These are phyloP conservation scores for Mucor irregularis DNA, from an alignment of 371 early-diverging fungal species.

Conservation along the genomic window DNA sequence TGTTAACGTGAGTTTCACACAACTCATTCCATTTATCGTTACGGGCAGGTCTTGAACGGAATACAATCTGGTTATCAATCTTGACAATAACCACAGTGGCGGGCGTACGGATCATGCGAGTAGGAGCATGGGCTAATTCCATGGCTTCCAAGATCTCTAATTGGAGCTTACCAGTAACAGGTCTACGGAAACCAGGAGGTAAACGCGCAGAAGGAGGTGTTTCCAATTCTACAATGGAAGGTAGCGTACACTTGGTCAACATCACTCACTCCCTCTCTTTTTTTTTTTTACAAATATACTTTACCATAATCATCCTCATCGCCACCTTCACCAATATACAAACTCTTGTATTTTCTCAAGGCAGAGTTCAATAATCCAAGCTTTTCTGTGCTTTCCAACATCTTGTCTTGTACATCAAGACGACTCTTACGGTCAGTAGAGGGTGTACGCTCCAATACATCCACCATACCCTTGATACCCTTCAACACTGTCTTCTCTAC, in stretches of 20 bases:
- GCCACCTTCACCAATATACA: conserved; percentile 76
- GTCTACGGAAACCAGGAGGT: conserved; percentile 70
- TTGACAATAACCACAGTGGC: conserved; percentile 78
- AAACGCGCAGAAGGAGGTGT: conserved; percentile 42
- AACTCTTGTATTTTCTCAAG: conserved; percentile 79
- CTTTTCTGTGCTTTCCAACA: conserved; percentile 78
- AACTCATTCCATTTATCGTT: conserved; percentile 76
- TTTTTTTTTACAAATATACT: neutral
- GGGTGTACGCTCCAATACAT: conserved; percentile 44
- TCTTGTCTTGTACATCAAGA: conserved; percentile 65
- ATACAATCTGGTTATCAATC: conserved; percentile 79
- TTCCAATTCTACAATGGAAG: neutral
- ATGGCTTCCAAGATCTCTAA: conserved; percentile 66
- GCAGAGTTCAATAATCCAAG: conserved; percentile 78
- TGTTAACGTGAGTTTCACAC: conserved; percentile 81
- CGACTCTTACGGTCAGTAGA: conserved; percentile 57
- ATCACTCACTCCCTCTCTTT: no score
- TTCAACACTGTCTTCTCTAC: conserved; percentile 86
- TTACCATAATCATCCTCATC: conserved; percentile 71
- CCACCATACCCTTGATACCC: conserved; percentile 63
- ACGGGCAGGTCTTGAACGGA: conserved; percentile 65
- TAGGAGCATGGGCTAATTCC: conserved; percentile 69
- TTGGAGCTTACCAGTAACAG: conserved; percentile 73
- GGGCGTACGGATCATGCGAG: conserved; percentile 55
- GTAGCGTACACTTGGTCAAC: no score